A percentile compares a stretch with the other conserved stretches of the same genome.
Conservation (phyloP, 495 filamentous ascomycete species). For the Aspergillus indologenus region DNA sequence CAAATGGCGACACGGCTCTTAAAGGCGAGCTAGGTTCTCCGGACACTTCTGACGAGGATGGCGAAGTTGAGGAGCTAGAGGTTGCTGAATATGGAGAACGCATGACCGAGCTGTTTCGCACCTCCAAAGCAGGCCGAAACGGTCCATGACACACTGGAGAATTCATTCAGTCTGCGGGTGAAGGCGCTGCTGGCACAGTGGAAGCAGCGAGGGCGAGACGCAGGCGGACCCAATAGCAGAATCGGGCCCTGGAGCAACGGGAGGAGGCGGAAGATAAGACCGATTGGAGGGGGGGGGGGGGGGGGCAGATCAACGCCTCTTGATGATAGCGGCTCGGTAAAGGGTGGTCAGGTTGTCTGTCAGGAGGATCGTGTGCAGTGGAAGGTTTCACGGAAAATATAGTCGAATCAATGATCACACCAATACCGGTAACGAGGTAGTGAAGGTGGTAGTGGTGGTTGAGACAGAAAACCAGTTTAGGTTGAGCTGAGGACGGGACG, state of each 20-base stretch:
- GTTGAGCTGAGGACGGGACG: slow-evolving; percentile 12
- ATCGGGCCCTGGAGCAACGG: background rate
- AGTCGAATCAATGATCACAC: background rate
- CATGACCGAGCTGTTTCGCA: slow-evolving; percentile 32
- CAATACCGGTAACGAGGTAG: background rate
- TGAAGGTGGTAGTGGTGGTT: slow-evolving; percentile 5
- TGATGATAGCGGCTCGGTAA: too few relatives aligned
- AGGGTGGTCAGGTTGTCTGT: too few relatives aligned
- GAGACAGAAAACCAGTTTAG: slow-evolving; percentile 9
- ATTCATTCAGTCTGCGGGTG: slow-evolving; percentile 34
- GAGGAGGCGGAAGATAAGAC: background rate
- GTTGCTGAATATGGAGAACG: slow-evolving; percentile 19
- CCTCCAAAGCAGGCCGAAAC: slow-evolving; percentile 27
- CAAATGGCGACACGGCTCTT: slow-evolving; percentile 14
- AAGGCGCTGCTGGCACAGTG: slow-evolving; percentile 8
- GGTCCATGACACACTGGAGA: slow-evolving; percentile 38
- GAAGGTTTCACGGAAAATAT: background rate
- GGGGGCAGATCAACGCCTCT: too few relatives aligned
- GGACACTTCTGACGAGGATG: slow-evolving; percentile 17
- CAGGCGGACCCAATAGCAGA: slow-evolving; percentile 3
- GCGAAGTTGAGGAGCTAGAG: slow-evolving; percentile 12
- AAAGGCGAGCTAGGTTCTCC: slow-evolving; percentile 15
- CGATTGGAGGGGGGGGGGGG: background rate
- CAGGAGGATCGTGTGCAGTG: background rate
- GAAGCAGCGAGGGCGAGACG: slow-evolving; percentile 8